These are phyloP conservation scores for Talaromyces verruculosus DNA, from an alignment of 2,329 filamentous ascomycete species.

Conservation along the genomic window DNA sequence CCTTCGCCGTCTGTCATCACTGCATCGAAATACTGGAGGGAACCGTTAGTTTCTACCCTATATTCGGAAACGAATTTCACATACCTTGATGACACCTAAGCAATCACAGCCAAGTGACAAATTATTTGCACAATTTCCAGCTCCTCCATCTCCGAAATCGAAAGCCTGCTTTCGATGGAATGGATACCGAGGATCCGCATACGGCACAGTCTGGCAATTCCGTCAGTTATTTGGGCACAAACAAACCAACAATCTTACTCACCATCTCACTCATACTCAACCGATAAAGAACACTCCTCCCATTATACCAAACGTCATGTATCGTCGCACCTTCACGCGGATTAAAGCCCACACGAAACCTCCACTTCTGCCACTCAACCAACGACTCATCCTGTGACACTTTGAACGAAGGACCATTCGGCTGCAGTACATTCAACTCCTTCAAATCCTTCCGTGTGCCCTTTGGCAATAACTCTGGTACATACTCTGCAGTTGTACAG, in stretches of 20 bases:
- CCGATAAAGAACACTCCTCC: constrained; percentile 63
- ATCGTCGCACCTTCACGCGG: constrained; percentile 66
- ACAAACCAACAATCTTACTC: too few species aligned
- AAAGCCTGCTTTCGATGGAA: constrained; percentile 69
- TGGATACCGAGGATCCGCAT: constrained; percentile 62
- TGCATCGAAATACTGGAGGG: constrained; percentile 57
- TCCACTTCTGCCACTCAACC: constrained; percentile 64
- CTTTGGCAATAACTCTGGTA: constrained; percentile 49
- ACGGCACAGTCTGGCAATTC: constrained; percentile 36
- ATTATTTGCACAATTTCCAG: constrained; percentile 64
- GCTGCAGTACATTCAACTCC: constrained; percentile 64
- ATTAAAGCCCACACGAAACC: constrained; percentile 67
- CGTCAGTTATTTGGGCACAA: neutral
- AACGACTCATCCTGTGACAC: constrained; percentile 55
- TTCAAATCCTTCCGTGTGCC: constrained; percentile 57
- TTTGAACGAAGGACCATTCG: constrained; percentile 63
- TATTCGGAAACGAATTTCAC: neutral
- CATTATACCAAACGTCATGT: constrained; percentile 65
- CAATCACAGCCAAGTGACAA: constrained; percentile 69
- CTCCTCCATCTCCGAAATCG: constrained; percentile 66
- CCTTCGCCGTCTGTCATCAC: constrained; percentile 62
- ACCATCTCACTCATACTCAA: constrained; percentile 64
- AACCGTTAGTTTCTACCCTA: neutral
- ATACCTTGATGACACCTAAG: constrained; percentile 59
- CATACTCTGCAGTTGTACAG: constrained; percentile 54